Evolutionary conservation across 2,329 filamentous ascomycete genomes (phyloP).

Genomic region (Arthrobotrys sinensis): DNA sequence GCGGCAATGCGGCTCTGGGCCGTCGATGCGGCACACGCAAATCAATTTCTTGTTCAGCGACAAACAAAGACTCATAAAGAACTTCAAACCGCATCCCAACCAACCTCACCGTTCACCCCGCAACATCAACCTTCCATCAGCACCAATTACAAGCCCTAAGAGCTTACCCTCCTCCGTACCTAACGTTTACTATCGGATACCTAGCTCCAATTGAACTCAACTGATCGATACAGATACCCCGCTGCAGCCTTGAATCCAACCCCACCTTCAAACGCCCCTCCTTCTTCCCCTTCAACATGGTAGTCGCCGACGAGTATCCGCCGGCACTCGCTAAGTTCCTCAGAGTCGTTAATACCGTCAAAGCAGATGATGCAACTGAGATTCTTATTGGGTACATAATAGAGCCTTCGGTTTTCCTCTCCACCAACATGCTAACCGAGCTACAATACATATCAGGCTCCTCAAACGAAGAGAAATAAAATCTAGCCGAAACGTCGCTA

Average conservation of each 20-base stretch:
- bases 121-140: neutral
- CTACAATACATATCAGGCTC: conserved; percentile 72
- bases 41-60: conserved; percentile 14
- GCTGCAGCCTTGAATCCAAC: neutral
- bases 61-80: conserved; percentile 27
- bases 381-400: conserved; percentile 43
- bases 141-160: neutral
- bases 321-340: conserved; percentile 49
- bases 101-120: neutral
- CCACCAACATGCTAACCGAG: conserved; percentile 48
- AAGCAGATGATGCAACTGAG: conserved; percentile 47
- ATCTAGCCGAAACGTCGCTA: conserved; percentile 88
- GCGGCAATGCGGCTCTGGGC: neutral
- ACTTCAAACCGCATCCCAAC: conserved; percentile 7
- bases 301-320: conserved; percentile 38
- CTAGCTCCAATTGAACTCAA: neutral
- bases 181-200: neutral
- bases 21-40: conserved; percentile 2
- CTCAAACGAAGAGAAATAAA: conserved; percentile 92
- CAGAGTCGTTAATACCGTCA: conserved; percentile 42
- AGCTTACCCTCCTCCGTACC: conserved; percentile 6
- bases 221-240: neutral
- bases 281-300: conserved; percentile 29
- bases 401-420: neutral
- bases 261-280: conserved; percentile 11